Evolutionary conservation across 2,329 filamentous ascomycete species (phyloP).

Genomic region (Alternaria sp.): DNA sequence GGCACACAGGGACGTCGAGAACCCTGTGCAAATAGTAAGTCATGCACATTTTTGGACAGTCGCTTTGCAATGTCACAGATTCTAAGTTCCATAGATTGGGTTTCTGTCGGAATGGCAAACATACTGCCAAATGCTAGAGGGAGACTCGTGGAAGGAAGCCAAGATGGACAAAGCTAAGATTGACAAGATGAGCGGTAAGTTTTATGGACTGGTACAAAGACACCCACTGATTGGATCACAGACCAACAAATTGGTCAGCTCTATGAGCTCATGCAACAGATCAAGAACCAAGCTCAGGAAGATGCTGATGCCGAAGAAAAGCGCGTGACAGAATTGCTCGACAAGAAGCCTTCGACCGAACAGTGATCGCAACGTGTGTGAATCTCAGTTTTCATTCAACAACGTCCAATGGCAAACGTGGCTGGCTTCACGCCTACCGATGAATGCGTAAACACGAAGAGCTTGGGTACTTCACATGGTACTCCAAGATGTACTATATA

Average conservation of each 20-base stretch:
- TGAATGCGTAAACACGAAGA: conserved; percentile 14
- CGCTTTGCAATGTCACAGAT: neutral
- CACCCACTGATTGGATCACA: conserved; percentile 48
- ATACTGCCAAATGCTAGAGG: conserved; percentile 92
- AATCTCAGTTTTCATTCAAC: conserved; percentile 14
- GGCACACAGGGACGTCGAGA: conserved; percentile 82
- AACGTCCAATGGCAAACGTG: conserved; percentile 21
- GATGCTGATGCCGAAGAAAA: conserved; percentile 53
- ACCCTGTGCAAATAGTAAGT: conserved; percentile 86
- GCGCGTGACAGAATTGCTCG: conserved; percentile 35
- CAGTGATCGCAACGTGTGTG: conserved; percentile 30
- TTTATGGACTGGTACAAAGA: neutral
- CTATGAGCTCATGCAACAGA: conserved; percentile 91
- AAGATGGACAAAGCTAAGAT: conserved; percentile 85
- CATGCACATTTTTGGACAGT: neutral
- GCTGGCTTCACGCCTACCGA: conserved; percentile 17
- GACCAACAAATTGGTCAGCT: conserved; percentile 93
- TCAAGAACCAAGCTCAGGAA: conserved; percentile 63
- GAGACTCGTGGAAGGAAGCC: conserved; percentile 82
- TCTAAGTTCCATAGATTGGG: conserved; percentile 71
- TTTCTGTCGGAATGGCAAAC: conserved; percentile 97
- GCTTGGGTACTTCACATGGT: conserved; percentile 18
- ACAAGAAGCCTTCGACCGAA: conserved; percentile 41
- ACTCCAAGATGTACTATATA: conserved; percentile 27
- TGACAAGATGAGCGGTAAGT: conserved; percentile 91